Base-by-base conservation (phyloP, 306 rosid species). In the Pyrus betulifolia region DNA sequence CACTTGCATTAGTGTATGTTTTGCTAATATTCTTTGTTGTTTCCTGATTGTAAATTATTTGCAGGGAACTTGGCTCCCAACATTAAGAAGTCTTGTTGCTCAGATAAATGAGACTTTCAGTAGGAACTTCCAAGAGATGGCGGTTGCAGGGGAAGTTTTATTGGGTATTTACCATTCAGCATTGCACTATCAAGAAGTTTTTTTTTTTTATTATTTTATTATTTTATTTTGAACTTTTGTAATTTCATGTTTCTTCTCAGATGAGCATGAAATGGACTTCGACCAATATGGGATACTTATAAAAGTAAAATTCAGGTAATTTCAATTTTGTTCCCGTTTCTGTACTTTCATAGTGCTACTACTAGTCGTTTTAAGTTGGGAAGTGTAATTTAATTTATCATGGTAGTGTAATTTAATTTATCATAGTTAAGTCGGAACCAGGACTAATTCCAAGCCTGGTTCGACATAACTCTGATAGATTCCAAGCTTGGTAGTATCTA, bases 251-350 rank as follows among this genome's bases (percentile, higher is more conserved):
- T 81, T 54, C 69, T 85, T 84, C 87, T 79, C 89, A 95, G 98
- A 95, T 83, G 97, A 95, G 85, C 97, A 84, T 71, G 96, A 82
- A 58, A 82, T 83, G 82, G 92, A 95, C 86, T 95, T 90, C 10
- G 93, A 89, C 83, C 92, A 84, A 80, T 95, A 63, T 87, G 98
- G 98, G 64, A 90, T 95, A 86, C 89, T 82, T 27, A 89, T 92
- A 81, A 95, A 95, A 90, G 98, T 95, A 38, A 95, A 95, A 86
- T 95, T 95, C 91, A 95, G 98, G 98, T 95, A 85, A 86, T 69
- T 66, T 70, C 59, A 46, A 72, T 63, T 69, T 44, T 33, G 51
- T 45, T 66, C 72, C 61, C 38, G 75, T 55, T 60, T 7, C 14
- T 42, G 23, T 64, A 54, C 11, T 44, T 40, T 33, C 51, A 54